Evolutionary conservation across 2,329 filamentous ascomycete genomes (phyloP).

Genomic region (Stachybotrys elegans): DNA sequence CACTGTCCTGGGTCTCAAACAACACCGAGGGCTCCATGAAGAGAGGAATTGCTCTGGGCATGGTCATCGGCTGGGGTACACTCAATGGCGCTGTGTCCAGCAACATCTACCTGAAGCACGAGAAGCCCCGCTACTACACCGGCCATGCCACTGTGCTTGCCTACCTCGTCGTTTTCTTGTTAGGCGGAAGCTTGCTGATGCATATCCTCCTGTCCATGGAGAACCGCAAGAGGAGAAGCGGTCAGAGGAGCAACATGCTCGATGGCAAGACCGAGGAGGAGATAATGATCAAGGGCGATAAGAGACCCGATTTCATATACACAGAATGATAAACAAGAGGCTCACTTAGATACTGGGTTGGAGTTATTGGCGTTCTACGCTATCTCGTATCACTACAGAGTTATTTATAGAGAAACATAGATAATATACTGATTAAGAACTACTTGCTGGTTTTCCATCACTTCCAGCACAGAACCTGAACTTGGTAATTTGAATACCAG

Average conservation of each 20-base stretch:
- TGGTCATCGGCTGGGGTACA: slow-evolving; percentile 76
- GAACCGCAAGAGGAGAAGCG: slow-evolving; percentile 52
- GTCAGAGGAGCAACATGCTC: slow-evolving; percentile 17
- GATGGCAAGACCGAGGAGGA: not conserved
- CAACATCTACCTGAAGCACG: slow-evolving; percentile 54
- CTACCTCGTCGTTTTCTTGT: slow-evolving; percentile 58
- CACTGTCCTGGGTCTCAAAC: slow-evolving; percentile 65
- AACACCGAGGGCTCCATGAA: slow-evolving; percentile 59
- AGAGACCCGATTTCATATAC: not conserved
- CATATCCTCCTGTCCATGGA: slow-evolving; percentile 51
- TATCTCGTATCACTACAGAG: too few species aligned
- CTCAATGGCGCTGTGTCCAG: slow-evolving; percentile 60
- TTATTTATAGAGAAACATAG: too few species aligned
- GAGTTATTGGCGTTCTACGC: too few species aligned
- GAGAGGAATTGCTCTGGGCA: slow-evolving; percentile 65
- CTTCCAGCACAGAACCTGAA: not conserved
- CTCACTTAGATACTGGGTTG: too few species aligned
- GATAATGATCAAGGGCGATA: not conserved
- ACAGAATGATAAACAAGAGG: not conserved
- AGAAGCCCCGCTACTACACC: slow-evolving; percentile 23
- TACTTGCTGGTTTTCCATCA: too few species aligned
- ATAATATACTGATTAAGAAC: too few species aligned
- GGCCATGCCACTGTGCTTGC: slow-evolving; percentile 61
- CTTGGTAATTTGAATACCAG: not conserved
- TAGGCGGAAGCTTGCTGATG: slow-evolving; percentile 59